Evolutionary conservation across 495 filamentous ascomycete species (phyloP), one percentile per base, ranked within the genome.

Genomic region (Clavariopsis aquatica): DNA sequence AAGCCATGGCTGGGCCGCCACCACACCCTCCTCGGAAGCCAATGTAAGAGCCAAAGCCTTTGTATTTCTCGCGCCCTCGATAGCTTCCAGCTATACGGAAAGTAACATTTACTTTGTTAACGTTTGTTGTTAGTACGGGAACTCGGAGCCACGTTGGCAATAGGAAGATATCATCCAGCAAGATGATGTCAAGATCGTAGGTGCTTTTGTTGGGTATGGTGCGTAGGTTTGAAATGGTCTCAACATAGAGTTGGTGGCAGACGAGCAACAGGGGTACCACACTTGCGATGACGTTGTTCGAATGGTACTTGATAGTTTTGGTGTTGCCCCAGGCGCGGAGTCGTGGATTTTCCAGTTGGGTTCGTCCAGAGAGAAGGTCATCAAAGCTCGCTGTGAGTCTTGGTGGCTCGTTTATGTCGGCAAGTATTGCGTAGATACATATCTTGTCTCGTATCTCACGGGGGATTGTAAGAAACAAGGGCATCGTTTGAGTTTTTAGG

Each of bases 151-250:
- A 56, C 12, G 27, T 38, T 19, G 52, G 24, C 10, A 56, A 8
- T 10, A 56, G 52, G n/a, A 56, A n/a, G 26, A 56, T 56, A 12
- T 56, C 52, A 38, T 56, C 52, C 3, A 56, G 52, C 22, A 56
- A 23, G 52, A 56, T 56, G n/a, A 31, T 38, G n/a, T 38, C 22
- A 6, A 28, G 20, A n/a, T 56, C 52, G 31, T 56, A 56, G n/a
- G 52, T 4, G 20, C 26, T 36, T 17, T 13, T n/a, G 29, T 38
- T 24, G n/a, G 15, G 24, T 12, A 34, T 29, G 22, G 38, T 24
- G 15, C 22, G 26, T 12, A 56, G 22, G 31, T 38, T 38, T 15
- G 24, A 38, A 10, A 34, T 12, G n/a, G 52, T 56, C 29, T 56
- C 29, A 8, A 13, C 52, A 19, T 38, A 19, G 22, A 56, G 52